Base-by-base conservation (phyloP, 2,329 filamentous ascomycete genomes). In the Diaporthe sp. region DNA sequence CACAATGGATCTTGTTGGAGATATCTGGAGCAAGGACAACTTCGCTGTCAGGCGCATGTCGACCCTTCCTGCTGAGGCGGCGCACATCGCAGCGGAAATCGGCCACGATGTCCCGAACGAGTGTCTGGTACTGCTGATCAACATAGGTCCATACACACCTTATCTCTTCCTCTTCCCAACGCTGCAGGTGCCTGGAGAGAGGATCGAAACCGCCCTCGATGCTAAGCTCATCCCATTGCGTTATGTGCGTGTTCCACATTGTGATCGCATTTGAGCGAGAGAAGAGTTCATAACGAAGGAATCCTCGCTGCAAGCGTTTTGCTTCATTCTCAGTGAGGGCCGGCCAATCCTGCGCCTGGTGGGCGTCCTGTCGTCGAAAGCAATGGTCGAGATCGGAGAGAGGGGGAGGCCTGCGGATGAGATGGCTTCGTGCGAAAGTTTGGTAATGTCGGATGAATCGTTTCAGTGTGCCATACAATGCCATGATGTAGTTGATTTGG, bases 391-490 rank as follows among this genome's bases (percentile, higher is more conserved):
- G 57, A 4, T 39, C 28, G 9, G 19, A 39, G 10, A 61, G 31
- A 4, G 34, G 34, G 10, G 60, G 17, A 4, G 8, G 8, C 0
- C 0, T 6, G 4, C 17, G 17, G 7, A 4, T 4, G 1, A 22
- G 10, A 9, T 3, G n/a, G 2, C 1, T 8, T 8, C 17, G 42
- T 4, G n/a, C 25, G 19, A 65, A 65, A 7, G 5, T 1, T 17
- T 49, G 25, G 28, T 65, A 65, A 3, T 46, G 25, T 1, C 5
- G 4, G 12, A 65, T 49, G 42, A 65, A 65, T n/a, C 61, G 25
- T 15, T 49, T 65, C 19, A 65, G 4, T 1, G 25, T 65, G 1
- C 61, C 25, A 31, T 46, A 65, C 15, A 19, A n/a, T 15, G 61
- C 34, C 0, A 49, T 2, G 2, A 65, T 12, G 9, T 49, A 65